Evolutionary conservation across 495 filamentous ascomycete genomes (phyloP).

Genomic region (Lophiotrema nucula): DNA sequence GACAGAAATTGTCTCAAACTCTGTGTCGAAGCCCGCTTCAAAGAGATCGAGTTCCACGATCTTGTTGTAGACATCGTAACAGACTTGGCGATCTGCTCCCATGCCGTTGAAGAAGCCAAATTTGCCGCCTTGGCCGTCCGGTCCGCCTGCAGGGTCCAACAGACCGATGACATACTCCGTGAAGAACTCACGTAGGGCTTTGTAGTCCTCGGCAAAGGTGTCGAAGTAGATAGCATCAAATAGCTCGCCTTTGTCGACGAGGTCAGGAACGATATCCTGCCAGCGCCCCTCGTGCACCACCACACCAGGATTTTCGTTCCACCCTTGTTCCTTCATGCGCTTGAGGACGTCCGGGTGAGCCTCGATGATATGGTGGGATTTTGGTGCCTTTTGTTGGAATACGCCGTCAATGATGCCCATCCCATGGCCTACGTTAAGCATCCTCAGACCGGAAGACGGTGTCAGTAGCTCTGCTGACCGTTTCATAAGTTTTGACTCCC

Average conservation of each 20-base stretch:
- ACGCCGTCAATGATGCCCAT: constrained; percentile 94
- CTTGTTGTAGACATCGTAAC: constrained; percentile 93
- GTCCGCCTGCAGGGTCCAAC: constrained; percentile 53
- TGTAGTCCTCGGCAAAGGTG: constrained; percentile 93
- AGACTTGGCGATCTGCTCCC: constrained; percentile 86
- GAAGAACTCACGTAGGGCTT: constrained; percentile 82
- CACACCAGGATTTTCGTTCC: constrained; percentile 64
- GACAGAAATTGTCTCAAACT: constrained; percentile 79
- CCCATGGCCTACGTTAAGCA: constrained; percentile 91
- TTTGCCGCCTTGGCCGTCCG: constrained; percentile 49
- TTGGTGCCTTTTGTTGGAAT: constrained; percentile 68
- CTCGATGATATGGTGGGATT: constrained; percentile 77
- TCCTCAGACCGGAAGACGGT: constrained; percentile 58
- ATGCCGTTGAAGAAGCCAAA: constrained; percentile 97
- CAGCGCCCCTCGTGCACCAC: constrained; percentile 71
- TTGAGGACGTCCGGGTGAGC: constrained; percentile 80
- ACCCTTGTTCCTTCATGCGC: constrained; percentile 62
- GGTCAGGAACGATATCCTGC: constrained; percentile 74
- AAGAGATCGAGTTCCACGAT: constrained; percentile 89
- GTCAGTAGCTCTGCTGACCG: constrained; percentile 65
- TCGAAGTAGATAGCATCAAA: constrained; percentile 98
- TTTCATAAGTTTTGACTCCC: constrained; percentile 90
- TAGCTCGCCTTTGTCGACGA: constrained; percentile 65
- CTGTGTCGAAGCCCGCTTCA: constrained; percentile 86
- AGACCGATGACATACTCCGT: constrained; percentile 78